Conservation (phyloP, 305 asterid genomes). For the Solanum hybrid region DNA sequence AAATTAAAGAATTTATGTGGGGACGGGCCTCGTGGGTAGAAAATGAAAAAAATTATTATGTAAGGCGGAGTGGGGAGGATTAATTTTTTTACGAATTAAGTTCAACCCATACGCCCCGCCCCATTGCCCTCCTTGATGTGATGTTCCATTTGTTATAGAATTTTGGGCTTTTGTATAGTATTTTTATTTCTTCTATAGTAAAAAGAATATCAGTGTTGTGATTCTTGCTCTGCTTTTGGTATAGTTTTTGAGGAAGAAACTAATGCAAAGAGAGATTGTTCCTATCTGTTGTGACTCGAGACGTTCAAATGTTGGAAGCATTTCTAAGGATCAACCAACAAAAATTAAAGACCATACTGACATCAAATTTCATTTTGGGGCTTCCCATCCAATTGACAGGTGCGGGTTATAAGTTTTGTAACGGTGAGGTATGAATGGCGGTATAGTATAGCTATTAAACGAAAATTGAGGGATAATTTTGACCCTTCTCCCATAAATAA, state of each 20-base stretch:
- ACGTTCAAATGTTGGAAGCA: background rate
- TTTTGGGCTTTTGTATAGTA: too few relatives aligned
- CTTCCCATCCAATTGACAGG: background rate
- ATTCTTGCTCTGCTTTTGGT: background rate
- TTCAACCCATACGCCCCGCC: too few relatives aligned
- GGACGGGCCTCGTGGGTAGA: accelerated
- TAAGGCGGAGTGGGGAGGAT: background rate
- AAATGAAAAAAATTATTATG: background rate
- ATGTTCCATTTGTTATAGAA: too few relatives aligned
- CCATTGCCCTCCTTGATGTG: too few relatives aligned
- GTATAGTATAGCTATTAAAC: too few relatives aligned
- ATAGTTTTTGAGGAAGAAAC: background rate
- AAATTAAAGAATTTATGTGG: too few relatives aligned
- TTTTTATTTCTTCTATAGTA: too few relatives aligned
- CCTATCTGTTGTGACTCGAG: background rate
- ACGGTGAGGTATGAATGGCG: background rate
- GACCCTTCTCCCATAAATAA: background rate
- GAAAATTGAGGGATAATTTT: too few relatives aligned
- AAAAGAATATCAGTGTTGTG: background rate
- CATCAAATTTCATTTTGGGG: background rate
- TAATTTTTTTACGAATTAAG: too few relatives aligned
- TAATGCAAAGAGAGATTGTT: background rate
- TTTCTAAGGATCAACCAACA: background rate
- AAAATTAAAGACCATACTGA: background rate
- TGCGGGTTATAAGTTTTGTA: background rate